Evolutionary conservation across 306 rosid genomes (phyloP), one percentile per base, ranked within the genome.

Genomic region (Quercus mongolica): DNA sequence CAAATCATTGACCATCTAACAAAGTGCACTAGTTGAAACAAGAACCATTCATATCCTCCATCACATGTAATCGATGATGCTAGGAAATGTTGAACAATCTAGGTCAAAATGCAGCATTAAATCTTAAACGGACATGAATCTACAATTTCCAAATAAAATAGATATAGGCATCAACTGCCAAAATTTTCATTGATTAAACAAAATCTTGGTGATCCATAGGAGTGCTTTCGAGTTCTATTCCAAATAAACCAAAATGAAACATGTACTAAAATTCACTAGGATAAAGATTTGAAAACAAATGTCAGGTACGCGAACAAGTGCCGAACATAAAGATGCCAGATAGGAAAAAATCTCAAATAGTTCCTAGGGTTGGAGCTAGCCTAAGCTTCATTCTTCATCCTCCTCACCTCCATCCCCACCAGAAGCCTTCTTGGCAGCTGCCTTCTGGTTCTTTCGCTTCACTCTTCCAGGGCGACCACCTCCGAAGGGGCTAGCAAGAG

Each of bases 401-500:
- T 83, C 87, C 41, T 83, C 87, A 7, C 79, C 83, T 17, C 87
- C 87, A 65, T 79, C 84, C 10, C 87, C 87, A 21, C 87, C 87
- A 30, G 81, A 69, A 19, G 84, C 80, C 81, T 83, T 83, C 84
- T 83, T 83, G 30, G 84, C 87, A 79, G 84, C 87, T 8, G 87
- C 84, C 75, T 83, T 83, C 83, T 52, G 74, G 84, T 83, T 83
- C 81, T 70, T 83, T 79, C 87, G 56, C 87, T 83, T 83, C 87
- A 79, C 87, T 71, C 87, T 87, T 21, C 92, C 95, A 0, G 92
- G 89, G 3, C 91, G 92, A 7, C 93, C 93, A 19, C 88, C 91
- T 10, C 95, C 95, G 18, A 91, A 87, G 1, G 91, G 92, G 74
- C 92, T 89, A 0, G 95, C 86, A 14, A 89, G 91, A 3, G 90